Percentiles rank a stretch among this genome's conserved stretches.
Evolutionary conservation across 371 early-diverging fungal species (phyloP).

Genomic region (Zychaea mexicana): DNA sequence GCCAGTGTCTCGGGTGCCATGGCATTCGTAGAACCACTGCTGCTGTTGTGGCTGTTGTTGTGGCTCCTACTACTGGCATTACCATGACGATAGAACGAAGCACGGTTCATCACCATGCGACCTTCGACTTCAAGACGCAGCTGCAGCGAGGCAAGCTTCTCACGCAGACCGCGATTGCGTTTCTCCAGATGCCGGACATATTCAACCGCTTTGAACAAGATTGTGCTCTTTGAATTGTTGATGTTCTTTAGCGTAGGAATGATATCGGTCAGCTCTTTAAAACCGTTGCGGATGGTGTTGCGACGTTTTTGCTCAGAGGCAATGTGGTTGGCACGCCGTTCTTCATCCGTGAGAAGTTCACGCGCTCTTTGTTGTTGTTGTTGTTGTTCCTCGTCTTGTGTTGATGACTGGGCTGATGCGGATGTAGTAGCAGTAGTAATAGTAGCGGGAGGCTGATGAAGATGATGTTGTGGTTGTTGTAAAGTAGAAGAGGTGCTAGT

Average conservation of each 20-base stretch:
- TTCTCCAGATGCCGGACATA: conserved; percentile 48
- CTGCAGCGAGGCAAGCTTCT: conserved; percentile 55
- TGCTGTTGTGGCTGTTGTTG: not conserved
- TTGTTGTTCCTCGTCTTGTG: not conserved
- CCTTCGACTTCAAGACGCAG: conserved; percentile 48
- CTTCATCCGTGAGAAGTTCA: conserved; percentile 78
- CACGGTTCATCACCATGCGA: conserved; percentile 19
- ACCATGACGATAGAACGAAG: conserved; percentile 8
- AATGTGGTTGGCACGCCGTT: conserved; percentile 66
- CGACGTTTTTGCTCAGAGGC: conserved; percentile 82
- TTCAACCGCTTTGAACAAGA: conserved; percentile 57
- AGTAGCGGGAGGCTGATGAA: not conserved
- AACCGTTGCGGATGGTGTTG: conserved; percentile 83
- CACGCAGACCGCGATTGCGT: conserved; percentile 55
- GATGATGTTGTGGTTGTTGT: not conserved
- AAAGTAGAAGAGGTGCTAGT: not conserved
- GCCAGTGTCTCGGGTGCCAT: conserved; percentile 25
- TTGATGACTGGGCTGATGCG: not conserved
- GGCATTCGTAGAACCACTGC: not conserved
- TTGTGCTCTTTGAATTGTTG: conserved; percentile 57
- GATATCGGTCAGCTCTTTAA: conserved; percentile 78
- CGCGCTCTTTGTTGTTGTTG: conserved; percentile 53
- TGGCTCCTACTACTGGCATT: not conserved
- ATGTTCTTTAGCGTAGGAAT: conserved; percentile 70
- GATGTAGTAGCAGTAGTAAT: not conserved